Conservation (phyloP, 179 eudicot species). For the Carnegiea gigantea region DNA sequence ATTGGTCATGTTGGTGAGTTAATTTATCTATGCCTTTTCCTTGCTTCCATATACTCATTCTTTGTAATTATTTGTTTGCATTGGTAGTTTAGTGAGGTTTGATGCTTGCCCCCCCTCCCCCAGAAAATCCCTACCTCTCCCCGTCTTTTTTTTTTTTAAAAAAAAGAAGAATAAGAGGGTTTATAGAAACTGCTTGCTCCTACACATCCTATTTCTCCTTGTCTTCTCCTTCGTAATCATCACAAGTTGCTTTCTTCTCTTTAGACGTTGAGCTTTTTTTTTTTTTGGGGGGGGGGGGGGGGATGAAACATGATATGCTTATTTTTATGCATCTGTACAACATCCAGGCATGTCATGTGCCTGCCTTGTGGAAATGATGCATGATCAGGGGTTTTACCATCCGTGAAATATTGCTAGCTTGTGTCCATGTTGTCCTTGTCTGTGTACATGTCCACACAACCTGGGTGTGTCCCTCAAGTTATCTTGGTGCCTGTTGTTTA, state of each 20-base stretch:
- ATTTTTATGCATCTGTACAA: not conserved
- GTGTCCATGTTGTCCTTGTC: not conserved
- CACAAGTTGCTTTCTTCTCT: no score
- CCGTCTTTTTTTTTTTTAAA: no score
- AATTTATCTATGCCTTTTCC: not conserved
- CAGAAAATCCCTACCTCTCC: no score
- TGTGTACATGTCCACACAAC: not conserved
- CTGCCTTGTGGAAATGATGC: not conserved
- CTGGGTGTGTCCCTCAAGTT: not conserved
- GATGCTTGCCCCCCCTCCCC: not conserved
- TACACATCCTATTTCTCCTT: no score
- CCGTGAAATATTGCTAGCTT: not conserved
- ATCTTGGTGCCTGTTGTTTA: not conserved
- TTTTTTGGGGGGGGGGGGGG: no score
- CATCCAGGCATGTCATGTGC: not conserved
- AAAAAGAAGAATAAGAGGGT: no score
- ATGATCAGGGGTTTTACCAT: not conserved
- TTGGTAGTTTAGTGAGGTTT: not conserved
- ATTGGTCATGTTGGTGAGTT: constrained; percentile 98
- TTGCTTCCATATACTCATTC: not conserved
- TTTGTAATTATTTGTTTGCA: not conserved
- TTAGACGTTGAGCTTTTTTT: no score
- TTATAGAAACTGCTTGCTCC: no score
- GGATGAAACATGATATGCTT: no score
- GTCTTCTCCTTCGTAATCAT: no score